Evolutionary conservation across 371 early-diverging fungal genomes (phyloP).

Genomic region (Mucor lusitanicus): DNA sequence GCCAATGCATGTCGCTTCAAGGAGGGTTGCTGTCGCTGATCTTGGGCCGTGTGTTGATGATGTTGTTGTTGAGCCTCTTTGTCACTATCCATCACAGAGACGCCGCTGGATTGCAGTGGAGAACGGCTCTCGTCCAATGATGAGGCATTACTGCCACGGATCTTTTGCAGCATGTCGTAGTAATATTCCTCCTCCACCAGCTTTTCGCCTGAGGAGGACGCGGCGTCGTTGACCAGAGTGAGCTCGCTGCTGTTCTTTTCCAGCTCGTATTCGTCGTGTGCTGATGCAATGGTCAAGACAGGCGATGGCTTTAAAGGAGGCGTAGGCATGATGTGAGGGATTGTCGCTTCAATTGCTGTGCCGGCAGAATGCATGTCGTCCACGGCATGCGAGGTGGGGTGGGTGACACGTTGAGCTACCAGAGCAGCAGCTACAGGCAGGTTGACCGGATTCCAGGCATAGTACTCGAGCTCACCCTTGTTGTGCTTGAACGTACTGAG

Average conservation of each 20-base stretch:
- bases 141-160: constrained; percentile 9
- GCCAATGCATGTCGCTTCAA: neutral
- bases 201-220: neutral
- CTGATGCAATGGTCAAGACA: neutral
- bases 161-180: constrained; percentile 16
- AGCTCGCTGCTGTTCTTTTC: neutral
- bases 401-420: constrained; percentile 9
- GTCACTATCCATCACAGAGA: neutral
- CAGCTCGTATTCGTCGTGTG: neutral
- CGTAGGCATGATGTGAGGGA: constrained; percentile 15
- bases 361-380: neutral
- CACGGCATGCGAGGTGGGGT: neutral
- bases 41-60: too few species aligned
- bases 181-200: neutral
- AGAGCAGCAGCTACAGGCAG: constrained; percentile 8
- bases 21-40: neutral
- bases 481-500: constrained; percentile 22
- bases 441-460: constrained; percentile 8
- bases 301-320: constrained; percentile 9
- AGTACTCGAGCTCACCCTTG: constrained; percentile 15
- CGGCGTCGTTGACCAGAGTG: neutral
- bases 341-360: neutral
- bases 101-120: neutral
- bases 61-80: neutral
- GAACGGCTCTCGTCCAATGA: neutral